These are phyloP conservation scores for Zygotorulaspora chibaensis DNA, from an alignment of 805 yeast species.

Conservation along the genomic window DNA sequence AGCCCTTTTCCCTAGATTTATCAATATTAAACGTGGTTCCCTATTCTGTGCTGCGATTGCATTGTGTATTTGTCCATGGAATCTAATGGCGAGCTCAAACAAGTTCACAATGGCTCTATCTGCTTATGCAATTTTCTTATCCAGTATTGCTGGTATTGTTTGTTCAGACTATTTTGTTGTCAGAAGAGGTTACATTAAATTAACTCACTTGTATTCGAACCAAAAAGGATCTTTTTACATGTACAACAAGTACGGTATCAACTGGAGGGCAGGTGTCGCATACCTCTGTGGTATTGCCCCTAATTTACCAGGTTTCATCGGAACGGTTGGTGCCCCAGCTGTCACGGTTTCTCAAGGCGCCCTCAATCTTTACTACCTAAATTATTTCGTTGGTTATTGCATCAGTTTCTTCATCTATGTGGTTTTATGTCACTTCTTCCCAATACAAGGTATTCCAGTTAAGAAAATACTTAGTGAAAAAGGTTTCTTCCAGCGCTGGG, in stretches of 20 bases:
- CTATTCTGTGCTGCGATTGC: constrained; percentile 66
- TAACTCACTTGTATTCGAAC: constrained; percentile 59
- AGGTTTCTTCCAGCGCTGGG: constrained; percentile 60
- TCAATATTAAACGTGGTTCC: constrained; percentile 59
- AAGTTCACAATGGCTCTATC: constrained; percentile 70
- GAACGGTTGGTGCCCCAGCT: constrained; percentile 54
- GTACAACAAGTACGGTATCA: constrained; percentile 57
- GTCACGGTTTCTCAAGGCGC: constrained; percentile 66
- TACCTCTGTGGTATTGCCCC: constrained; percentile 41
- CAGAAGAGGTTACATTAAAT: constrained; percentile 59
- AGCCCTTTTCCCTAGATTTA: constrained; percentile 52
- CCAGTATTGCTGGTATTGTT: constrained; percentile 72
- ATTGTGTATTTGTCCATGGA: constrained; percentile 74
- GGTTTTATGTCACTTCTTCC: constrained; percentile 48
- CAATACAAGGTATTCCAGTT: constrained; percentile 43
- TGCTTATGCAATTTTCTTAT: constrained; percentile 74
- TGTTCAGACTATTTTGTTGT: constrained; percentile 55
- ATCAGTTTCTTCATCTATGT: constrained; percentile 54
- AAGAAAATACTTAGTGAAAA: constrained; percentile 42
- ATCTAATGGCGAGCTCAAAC: constrained; percentile 56
- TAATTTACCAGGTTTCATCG: constrained; percentile 38
- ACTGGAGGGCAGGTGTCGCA: constrained; percentile 77
- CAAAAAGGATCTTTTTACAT: constrained; percentile 38
- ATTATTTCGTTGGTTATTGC: constrained; percentile 72
- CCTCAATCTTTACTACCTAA: constrained; percentile 59